Percentiles rank a stretch among this genome's conserved stretches.
Evolutionary conservation across 2,329 filamentous ascomycete species (phyloP).

Genomic region (Xylaria sp.): DNA sequence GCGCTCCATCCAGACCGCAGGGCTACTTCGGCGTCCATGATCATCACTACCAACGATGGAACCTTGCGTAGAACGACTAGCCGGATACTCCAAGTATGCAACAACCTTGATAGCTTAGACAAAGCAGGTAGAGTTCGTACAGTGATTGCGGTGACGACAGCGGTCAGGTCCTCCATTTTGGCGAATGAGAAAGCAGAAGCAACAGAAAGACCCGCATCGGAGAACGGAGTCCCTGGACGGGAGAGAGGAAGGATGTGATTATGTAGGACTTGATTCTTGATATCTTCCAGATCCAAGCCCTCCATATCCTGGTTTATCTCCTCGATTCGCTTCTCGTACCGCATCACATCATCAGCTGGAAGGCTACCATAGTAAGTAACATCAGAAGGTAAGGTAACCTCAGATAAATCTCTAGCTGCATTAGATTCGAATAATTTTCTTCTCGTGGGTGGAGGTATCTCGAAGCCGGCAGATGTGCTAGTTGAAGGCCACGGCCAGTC

Average conservation of each 20-base stretch:
- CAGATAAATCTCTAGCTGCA: slow-evolving; percentile 39
- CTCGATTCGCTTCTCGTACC: slow-evolving; percentile 78
- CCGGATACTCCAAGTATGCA: slow-evolving; percentile 82
- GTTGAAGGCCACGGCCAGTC: slow-evolving; percentile 66
- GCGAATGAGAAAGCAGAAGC: slow-evolving; percentile 64
- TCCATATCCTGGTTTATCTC: slow-evolving; percentile 77
- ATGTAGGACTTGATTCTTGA: slow-evolving; percentile 87
- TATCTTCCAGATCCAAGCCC: slow-evolving; percentile 79
- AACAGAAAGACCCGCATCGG: slow-evolving; percentile 56
- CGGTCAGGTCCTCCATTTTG: slow-evolving; percentile 87
- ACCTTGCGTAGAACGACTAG: slow-evolving; percentile 78
- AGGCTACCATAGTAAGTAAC: slow-evolving; percentile 75
- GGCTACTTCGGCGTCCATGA: slow-evolving; percentile 73
- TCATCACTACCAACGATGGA: slow-evolving; percentile 71
- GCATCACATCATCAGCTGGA: slow-evolving; percentile 68
- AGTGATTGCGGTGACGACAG: slow-evolving; percentile 89
- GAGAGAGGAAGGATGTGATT: slow-evolving; percentile 76
- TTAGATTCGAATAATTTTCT: slow-evolving; percentile 51
- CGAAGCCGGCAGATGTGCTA: slow-evolving; percentile 64
- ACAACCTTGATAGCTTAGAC: slow-evolving; percentile 75
- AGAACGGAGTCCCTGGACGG: slow-evolving; percentile 59
- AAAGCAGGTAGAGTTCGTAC: slow-evolving; percentile 87
- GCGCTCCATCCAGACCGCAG: slow-evolving; percentile 74
- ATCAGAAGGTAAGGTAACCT: slow-evolving; percentile 48
- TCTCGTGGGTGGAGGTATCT: slow-evolving; percentile 57